Evolutionary conservation across 2,329 filamentous ascomycete species (phyloP).

Genomic region (Diaporthe sp.): DNA sequence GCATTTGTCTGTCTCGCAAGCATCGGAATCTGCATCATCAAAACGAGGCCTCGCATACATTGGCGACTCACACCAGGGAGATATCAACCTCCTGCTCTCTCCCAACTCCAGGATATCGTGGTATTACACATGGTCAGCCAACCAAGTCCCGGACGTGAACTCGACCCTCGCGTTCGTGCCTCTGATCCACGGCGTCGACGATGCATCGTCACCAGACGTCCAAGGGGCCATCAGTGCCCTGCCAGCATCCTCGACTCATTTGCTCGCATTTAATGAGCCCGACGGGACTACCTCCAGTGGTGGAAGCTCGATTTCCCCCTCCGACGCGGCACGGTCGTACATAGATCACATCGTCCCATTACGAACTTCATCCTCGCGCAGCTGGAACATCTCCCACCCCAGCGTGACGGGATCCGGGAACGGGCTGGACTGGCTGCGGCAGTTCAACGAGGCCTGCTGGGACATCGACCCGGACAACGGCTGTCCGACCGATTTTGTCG

Average conservation of each 20-base stretch:
- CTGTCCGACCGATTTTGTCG: conserved; percentile 57
- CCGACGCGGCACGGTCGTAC: conserved; percentile 55
- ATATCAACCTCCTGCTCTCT: conserved; percentile 53
- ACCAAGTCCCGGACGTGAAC: conserved; percentile 46
- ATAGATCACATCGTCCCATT: conserved; percentile 54
- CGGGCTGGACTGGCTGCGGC: conserved; percentile 55
- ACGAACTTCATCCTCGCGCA: conserved; percentile 43
- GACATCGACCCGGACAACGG: conserved; percentile 52
- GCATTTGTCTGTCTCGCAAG: background rate
- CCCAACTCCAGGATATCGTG: conserved; percentile 54
- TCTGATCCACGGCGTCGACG: conserved; percentile 53
- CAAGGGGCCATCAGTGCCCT: conserved; percentile 46
- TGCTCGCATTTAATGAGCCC: conserved; percentile 59
- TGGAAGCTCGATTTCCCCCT: conserved; percentile 54
- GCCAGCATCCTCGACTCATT: conserved; percentile 52
- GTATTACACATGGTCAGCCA: conserved; percentile 60
- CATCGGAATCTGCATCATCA: conserved; percentile 36
- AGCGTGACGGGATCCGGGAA: conserved; percentile 55
- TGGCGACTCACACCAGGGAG: conserved; percentile 44
- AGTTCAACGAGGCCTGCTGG: conserved; percentile 57
- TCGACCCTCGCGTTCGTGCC: conserved; percentile 53
- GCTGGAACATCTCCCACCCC: conserved; percentile 57
- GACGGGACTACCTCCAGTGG: conserved; percentile 56
- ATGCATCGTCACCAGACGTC: conserved; percentile 48
- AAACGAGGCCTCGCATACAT: conserved; percentile 49